Evolutionary conservation across 805 yeast genomes (phyloP), one percentile per base, ranked within the genome.

Genomic region (Priceomyces fermenticarens): DNA sequence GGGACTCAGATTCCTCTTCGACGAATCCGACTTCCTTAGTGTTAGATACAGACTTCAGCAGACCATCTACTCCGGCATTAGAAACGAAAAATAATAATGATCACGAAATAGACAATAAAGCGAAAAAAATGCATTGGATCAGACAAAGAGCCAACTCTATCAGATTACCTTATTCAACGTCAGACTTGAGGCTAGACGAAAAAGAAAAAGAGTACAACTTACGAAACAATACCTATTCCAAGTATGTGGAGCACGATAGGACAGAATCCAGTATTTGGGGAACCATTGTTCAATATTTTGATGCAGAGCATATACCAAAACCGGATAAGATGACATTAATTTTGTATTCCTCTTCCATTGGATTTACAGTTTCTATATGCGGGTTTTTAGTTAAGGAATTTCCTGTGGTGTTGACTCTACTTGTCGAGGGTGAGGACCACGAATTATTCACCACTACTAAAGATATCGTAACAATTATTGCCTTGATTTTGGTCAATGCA

Each of bases 311-410:
- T 20, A 44, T 46, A 38, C 62, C 63, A 23, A 80, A 78, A 54
- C 85, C 90, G 17, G 96, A 88, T 58, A 87, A 87, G 59, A 65
- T 89, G 56, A 85, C 93, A 13, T 69, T 88, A n/a, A 72, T 88
- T 46, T 75, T 87, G 39, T 88, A 88, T 59, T 84, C 93, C 46
- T 85, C 96, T 0, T 59, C 78, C 3, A 70, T 83, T 38, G 97
- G 96, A 2, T 78, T 84, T 41, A 42, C 73, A 0, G 73, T 85
- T 35, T 84, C 95, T 1, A 67, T 83, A n/a, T 83, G 86, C 1
- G 80, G 90, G 56, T 87, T 91, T 69, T 47, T 84, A 17, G 66
- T 73, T 15, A 71, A 80, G 39, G 96, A 89, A 53, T 77, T 76
- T 1, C 67, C 74, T 41, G 43, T 39, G 57, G 12, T 38, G 45